These are phyloP conservation scores for Pseudogymnoascus sp. DNA, from an alignment of 2,329 filamentous ascomycete genomes.

Conservation along the genomic window DNA sequence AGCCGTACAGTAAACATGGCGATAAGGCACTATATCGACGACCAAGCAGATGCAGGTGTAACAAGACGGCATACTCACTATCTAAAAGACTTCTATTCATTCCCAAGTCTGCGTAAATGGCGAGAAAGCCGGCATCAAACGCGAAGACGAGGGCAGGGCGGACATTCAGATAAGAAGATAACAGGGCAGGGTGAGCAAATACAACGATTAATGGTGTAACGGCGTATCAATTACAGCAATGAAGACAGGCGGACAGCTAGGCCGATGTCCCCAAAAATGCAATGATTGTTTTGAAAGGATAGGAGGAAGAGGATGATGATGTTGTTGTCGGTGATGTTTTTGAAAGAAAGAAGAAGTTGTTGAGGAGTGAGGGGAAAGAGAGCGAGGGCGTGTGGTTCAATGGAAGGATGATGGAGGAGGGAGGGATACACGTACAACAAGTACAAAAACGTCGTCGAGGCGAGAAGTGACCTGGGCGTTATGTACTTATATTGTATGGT, in stretches of 20 bases:
- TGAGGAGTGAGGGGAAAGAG: slow-evolving; percentile 5
- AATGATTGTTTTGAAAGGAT: background rate
- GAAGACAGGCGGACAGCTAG: background rate
- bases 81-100: background rate
- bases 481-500: background rate
- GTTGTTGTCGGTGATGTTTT: background rate
- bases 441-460: background rate
- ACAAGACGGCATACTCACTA: slow-evolving; percentile 2
- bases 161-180: slow-evolving; percentile 7
- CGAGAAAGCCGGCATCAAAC: background rate
- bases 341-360: slow-evolving; percentile 4
- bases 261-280: background rate
- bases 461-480: background rate
- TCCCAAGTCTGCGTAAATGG: background rate
- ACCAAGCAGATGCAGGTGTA: background rate
- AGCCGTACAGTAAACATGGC: background rate
- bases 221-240: background rate
- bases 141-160: background rate
- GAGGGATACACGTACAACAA: background rate
- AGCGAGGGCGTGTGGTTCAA: background rate
- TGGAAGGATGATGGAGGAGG: background rate
- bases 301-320: background rate
- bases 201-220: slow-evolving; percentile 7
- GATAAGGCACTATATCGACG: background rate
- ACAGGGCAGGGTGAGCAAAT: background rate